Evolutionary conservation across 2,329 filamentous ascomycete species (phyloP), one percentile per base, ranked within the genome.

Genomic region (Penicillium frequentans): DNA sequence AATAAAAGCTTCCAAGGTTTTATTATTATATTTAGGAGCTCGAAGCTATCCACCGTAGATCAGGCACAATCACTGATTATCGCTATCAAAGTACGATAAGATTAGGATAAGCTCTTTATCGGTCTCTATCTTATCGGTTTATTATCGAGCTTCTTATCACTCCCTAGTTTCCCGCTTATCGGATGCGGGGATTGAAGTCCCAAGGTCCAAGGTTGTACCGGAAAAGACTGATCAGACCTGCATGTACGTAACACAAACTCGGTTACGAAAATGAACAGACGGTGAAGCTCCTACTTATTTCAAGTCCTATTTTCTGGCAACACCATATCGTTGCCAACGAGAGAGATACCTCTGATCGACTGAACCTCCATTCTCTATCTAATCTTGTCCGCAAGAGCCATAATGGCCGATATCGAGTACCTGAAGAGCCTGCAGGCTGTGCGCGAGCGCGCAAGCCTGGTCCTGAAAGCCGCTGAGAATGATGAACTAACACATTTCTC

Each of bases 401-500:
- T 27, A 3, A 63, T 63, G 60, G 52, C 55, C 33, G 60, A 63
- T 29, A 67, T 71, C n/a, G 60, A 70, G 49, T 60, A 67, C 46
- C 48, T 72, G 13, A 65, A 71, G 39, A 61, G 67, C 49, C 58
- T 72, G 1, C 57, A 70, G 54, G 67, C 69, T 3, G 69, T 72
- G 26, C 69, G 70, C 14, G 59, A 67, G 48, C 60, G 63, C 37
- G 67, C 70, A 5, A 64, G 64, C 37, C 42, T 55, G 13, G 69
- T 72, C 5, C 55, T 71, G 42, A 64, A 71, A 31, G 70, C 72
- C 1, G 79, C 79, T n/a, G 67, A 75, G 54, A 58, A 68, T 4
- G 73, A 73, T 3, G 64, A 70, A 7, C 64, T 82, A 31, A 73
- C 67, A 58, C 76, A 80, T 61, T 82, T 81, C 51, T 68, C 75